Percentiles rank a stretch among this genome's conserved stretches.
These are phyloP conservation scores for Licmophora abbreviata DNA, from an alignment of 108 stramenopile species.

Conservation along the genomic window DNA sequence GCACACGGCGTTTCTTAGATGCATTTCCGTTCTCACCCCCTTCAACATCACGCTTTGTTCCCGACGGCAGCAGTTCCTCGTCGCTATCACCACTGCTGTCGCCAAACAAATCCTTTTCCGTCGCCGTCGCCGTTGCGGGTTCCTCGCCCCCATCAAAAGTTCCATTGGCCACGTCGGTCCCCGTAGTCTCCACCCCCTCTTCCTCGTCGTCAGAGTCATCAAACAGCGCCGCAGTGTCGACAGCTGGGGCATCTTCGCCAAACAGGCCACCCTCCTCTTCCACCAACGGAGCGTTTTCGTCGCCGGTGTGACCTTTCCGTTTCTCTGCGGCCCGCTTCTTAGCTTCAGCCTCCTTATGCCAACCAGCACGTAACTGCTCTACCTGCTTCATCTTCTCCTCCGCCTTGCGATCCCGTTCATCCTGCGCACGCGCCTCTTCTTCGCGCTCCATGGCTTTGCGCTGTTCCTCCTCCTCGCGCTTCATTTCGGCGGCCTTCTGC, in stretches of 20 bases:
- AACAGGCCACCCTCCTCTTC: conserved; percentile 1
- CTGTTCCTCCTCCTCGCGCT: conserved; percentile 50
- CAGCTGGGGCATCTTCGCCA: conserved; percentile 23
- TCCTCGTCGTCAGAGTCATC: conserved; percentile 54
- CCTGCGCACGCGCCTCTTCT: conserved; percentile 46
- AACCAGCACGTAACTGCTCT: conserved; percentile 45
- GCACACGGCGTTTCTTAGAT: conserved; percentile 11
- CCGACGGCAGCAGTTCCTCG: conserved; percentile 30
- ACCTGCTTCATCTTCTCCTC: conserved; percentile 56
- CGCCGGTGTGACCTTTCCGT: conserved; percentile 10
- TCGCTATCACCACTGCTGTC: conserved; percentile 47
- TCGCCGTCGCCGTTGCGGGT: conserved; percentile 17
- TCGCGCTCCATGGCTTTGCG: conserved; percentile 34
- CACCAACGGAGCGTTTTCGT: conserved; percentile 6
- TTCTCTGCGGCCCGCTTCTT: conserved; percentile 31
- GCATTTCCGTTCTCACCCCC: conserved; percentile 14
- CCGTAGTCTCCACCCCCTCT: conserved; percentile 7
- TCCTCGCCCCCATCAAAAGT: conserved; percentile 6
- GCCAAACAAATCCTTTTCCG: conserved; percentile 68
- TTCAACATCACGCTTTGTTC: conserved; percentile 12
- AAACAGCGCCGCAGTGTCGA: conserved; percentile 39
- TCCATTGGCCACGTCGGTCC: conserved; percentile 1
- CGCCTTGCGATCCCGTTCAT: conserved; percentile 66
- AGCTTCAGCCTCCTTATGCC: conserved; percentile 53
- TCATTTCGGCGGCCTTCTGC: conserved; percentile 53